Base-by-base conservation (phyloP, 2,329 filamentous ascomycete genomes). In the Drechslerella coelobrocha region DNA sequence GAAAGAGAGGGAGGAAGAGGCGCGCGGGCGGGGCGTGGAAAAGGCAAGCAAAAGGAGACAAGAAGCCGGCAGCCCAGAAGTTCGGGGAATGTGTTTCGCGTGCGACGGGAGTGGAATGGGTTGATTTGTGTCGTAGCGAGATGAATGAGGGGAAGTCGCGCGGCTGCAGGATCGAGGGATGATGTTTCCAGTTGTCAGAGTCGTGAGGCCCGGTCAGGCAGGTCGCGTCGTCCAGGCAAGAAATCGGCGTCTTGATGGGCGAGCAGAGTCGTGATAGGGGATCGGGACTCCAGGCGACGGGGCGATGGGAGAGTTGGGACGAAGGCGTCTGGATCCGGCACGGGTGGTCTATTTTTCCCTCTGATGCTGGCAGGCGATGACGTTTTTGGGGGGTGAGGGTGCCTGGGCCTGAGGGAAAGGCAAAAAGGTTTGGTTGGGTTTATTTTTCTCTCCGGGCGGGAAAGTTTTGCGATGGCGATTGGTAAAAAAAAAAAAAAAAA, bases 41-140 rank as follows among this genome's bases (percentile, higher is more conserved):
- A 37, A 31, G 21, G 56, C 34, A 39, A 39, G 34, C 34, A 39
- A 39, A 39, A 39, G 34, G 34, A 39, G 34, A 39, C 12, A 14
- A 39, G 34, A 14, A 39, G 34, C 34, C 34, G 12, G 34, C 34
- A 39, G n/a, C n/a, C n/a, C n/a, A n/a, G n/a, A 14, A 14, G 34
- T 39, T 39, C 12, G 34, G 34, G 34, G 34, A 39, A 14, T 39
- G 34, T 6, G 34, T 39, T 39, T 39, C 34, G 34, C 34, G 34
- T 39, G 34, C 34, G 34, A 39, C 34, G 34, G 12, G 34, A 6
- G 34, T n/a, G 34, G 34, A 39, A 39, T 39, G 34, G 34, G 34
- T 39, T 39, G 34, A 39, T 39, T 39, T 39, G 34, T n/a, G 34
- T 39, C 34, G 34, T 39, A 39, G 34, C 34, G 34, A 39, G 34